Percentiles rank a stretch among this genome's conserved stretches.
Evolutionary conservation across 345 rosid genomes (phyloP).

Genomic region (Noccaea caerulescens): DNA sequence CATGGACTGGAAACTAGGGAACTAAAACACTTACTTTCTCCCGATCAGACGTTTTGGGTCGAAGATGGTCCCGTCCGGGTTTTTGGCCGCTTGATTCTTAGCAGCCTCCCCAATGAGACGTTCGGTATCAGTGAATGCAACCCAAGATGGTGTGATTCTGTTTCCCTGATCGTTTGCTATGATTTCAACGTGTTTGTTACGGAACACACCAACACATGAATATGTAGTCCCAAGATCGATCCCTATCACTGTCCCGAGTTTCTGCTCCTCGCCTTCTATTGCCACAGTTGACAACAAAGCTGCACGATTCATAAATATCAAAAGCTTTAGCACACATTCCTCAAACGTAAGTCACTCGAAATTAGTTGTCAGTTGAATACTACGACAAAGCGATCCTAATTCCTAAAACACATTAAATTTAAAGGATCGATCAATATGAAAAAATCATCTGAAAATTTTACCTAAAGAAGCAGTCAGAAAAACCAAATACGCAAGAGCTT

Average conservation of each 20-base stretch:
- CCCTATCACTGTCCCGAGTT: constrained; percentile 60
- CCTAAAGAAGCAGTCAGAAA: constrained; percentile 45
- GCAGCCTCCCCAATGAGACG: constrained; percentile 73
- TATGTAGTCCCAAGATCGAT: constrained; percentile 64
- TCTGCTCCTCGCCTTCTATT: constrained; percentile 41
- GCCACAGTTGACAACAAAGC: constrained; percentile 44
- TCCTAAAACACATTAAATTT: background rate
- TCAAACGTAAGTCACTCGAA: background rate
- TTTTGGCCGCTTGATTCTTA: constrained; percentile 62
- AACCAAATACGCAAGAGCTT: constrained; percentile 26
- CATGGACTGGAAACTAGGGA: background rate
- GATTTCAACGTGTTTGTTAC: constrained; percentile 55
- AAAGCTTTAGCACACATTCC: background rate
- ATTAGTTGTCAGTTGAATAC: background rate
- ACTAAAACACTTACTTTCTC: constrained; percentile 38
- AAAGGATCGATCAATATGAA: background rate
- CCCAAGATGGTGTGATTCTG: constrained; percentile 74
- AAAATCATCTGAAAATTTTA: background rate
- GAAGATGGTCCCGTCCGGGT: constrained; percentile 54
- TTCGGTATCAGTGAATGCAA: constrained; percentile 66
- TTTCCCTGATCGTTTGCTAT: constrained; percentile 72
- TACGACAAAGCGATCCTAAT: background rate
- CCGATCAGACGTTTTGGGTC: constrained; percentile 67
- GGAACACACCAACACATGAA: constrained; percentile 60
- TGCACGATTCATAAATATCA: constrained; percentile 18